Percentiles rank a stretch among this genome's conserved stretches.
These are phyloP conservation scores for Alternaria gansuensis DNA, from an alignment of 2,329 filamentous ascomycete species.

Conservation along the genomic window DNA sequence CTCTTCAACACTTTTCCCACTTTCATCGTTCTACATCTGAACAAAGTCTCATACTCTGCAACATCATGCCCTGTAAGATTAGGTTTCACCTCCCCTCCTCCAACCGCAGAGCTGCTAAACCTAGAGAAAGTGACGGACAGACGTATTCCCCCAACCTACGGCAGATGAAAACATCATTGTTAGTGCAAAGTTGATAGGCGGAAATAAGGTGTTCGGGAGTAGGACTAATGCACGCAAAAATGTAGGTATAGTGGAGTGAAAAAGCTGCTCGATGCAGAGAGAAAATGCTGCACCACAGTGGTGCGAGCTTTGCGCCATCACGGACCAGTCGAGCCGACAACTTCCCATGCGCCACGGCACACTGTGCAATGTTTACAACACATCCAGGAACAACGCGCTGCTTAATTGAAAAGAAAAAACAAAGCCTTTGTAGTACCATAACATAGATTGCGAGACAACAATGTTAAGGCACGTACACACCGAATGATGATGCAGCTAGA, in stretches of 20 bases:
- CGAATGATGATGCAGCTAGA: not conserved
- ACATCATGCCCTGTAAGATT: constrained; percentile 2
- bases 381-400: not conserved
- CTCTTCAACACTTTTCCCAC: not conserved
- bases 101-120: not conserved
- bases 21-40: not conserved
- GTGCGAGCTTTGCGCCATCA: constrained; percentile 18
- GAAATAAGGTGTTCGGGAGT: not conserved
- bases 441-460: constrained; percentile 6
- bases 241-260: too few relatives aligned
- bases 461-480: constrained; percentile 6
- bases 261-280: not conserved
- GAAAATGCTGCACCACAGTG: constrained; percentile 8
- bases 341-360: not conserved
- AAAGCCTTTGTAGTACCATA: not conserved
- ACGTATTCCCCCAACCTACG: not conserved
- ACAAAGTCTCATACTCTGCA: not conserved
- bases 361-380: not conserved
- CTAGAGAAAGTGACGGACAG: not conserved
- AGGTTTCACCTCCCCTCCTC: not conserved
- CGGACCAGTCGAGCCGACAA: constrained; percentile 7
- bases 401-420: not conserved
- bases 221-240: not conserved
- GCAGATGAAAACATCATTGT: not conserved
- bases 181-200: not conserved